Evolutionary conservation across 306 rosid species (phyloP).

Genomic region (Pyrus communis): DNA sequence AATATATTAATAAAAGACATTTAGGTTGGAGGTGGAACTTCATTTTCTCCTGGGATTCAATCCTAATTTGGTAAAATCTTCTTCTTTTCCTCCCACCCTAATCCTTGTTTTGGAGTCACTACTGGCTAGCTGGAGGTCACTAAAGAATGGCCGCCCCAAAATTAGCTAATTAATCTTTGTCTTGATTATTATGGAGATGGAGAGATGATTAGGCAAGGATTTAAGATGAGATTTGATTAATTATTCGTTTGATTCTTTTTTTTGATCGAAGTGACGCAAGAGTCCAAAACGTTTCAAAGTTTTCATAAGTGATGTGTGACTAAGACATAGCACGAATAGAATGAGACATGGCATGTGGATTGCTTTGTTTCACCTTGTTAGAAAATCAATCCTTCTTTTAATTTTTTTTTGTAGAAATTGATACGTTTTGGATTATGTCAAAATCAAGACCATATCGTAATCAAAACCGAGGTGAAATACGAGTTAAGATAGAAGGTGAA

Average conservation of each 20-base stretch:
- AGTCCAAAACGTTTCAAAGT: not conserved
- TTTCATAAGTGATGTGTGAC: not conserved
- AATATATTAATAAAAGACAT: too few species aligned
- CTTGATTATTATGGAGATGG: not conserved
- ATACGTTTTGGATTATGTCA: not conserved
- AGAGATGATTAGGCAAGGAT: not conserved
- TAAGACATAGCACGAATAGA: too few species aligned
- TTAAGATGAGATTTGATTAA: not conserved
- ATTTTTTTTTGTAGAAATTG: too few species aligned
- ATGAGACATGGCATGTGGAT: not conserved
- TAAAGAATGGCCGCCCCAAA: not conserved
- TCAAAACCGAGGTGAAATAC: not conserved
- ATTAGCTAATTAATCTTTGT: not conserved
- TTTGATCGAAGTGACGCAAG: not conserved
- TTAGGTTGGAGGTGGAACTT: not conserved
- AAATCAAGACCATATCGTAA: not conserved
- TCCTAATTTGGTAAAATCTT: not conserved
- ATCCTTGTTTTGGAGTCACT: not conserved
- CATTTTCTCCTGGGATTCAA: not conserved
- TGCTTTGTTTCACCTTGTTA: too few species aligned
- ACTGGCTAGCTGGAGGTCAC: not conserved
- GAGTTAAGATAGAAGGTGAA: not conserved
- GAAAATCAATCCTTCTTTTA: too few species aligned
- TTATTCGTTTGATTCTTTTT: not conserved
- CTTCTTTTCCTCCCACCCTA: not conserved